Base-by-base conservation (phyloP, 176 grass and related monocot species). In the Tuctoria greenei region DNA sequence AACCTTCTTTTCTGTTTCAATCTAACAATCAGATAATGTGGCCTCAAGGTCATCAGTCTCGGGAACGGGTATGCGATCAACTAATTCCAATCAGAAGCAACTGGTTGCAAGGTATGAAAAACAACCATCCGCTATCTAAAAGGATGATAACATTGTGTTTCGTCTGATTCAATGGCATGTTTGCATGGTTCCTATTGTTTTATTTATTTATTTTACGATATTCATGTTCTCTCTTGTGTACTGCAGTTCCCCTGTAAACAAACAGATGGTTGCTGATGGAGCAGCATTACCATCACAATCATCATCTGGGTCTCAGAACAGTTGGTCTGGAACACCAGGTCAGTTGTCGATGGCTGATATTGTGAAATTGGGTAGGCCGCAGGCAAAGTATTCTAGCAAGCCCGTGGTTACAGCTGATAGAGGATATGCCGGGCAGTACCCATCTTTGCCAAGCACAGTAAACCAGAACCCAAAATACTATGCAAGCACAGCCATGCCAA, bases 301-400 rank as follows among this genome's bases (percentile, higher is more conserved):
- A 59, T 82, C 87, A 61, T 86, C 86, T 85, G 87, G 79, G 24
- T 81, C 89, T 83, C 96, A 90, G 79, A 83, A 90, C 16, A 69
- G 81, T 77, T 95, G 92, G 92, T 88, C 90, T 66, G 96, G 92
- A 71, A 69, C 78, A 0, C 83, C 90, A 35, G 96, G 92, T 76
- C 92, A 90, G 57, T 45, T 90, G 70, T 99, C 96, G 10, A 90
- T 99, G 96, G 96, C 92, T 4, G 96, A 99, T 86, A 86, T 99
- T 75, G 96, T 99, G 28, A 95, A 95, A 82, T 92, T 86, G 92
- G 92, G 96, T 8, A 80, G 85, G 58, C 85, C 91, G 67, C 87
- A 90, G 75, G 74, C 17, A 26, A 99, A 90, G 76, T 43, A 87
- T 58, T 61, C 73, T 79, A 64, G 66, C 71, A 76, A 80, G 50